A percentile compares a stretch with the other conserved stretches of the same genome.
Evolutionary conservation across 371 early-diverging fungal species (phyloP).

Genomic region (Mortierella sp.): DNA sequence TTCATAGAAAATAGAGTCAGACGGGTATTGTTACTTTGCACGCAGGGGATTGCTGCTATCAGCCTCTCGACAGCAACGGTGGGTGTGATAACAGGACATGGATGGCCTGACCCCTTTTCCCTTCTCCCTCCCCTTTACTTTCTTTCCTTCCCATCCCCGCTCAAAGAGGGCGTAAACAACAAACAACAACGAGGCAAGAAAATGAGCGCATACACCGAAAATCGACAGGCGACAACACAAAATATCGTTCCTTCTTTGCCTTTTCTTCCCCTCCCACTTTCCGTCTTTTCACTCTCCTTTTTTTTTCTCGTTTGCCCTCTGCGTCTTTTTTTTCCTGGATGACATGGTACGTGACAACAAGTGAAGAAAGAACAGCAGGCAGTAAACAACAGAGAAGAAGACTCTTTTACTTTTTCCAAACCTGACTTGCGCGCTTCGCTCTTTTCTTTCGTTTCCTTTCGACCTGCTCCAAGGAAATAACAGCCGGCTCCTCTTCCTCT

Average conservation of each 20-base stretch:
- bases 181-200: background rate
- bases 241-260: background rate
- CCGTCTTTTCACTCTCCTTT: background rate
- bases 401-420: background rate
- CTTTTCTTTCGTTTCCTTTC: background rate
- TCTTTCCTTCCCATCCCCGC: background rate
- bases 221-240: background rate
- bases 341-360: background rate
- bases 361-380: background rate
- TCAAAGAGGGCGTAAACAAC: background rate
- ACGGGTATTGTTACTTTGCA: background rate
- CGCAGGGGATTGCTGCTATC: conserved; percentile 1
- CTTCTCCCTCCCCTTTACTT: background rate
- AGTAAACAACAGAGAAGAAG: background rate
- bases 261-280: background rate
- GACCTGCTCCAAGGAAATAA: background rate
- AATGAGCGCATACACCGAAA: conserved; percentile 3
- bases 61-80: background rate
- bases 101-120: background rate
- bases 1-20: background rate
- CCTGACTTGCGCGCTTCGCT: background rate
- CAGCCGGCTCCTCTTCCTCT: background rate
- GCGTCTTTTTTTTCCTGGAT: background rate
- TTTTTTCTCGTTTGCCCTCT: background rate
- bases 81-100: background rate